Base-by-base conservation (phyloP, 495 filamentous ascomycete genomes). In the Darksidea phi region DNA sequence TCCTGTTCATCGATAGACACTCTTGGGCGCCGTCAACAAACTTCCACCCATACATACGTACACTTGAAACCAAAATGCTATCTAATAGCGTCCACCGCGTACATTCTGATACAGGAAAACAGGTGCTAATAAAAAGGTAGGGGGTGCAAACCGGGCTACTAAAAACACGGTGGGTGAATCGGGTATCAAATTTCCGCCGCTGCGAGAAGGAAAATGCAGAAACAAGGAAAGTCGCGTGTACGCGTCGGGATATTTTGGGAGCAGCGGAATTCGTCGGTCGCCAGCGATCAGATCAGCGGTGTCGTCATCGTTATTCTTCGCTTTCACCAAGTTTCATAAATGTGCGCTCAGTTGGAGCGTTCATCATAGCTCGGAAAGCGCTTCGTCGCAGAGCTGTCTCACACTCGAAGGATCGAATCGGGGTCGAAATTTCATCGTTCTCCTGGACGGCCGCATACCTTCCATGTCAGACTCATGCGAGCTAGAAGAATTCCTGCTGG, bases 331-430 rank as follows among this genome's bases (percentile, higher is more conserved):
- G 5, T 23, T 4, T 20, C 11, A 15, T 6, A 54, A 36, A 43
- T 12, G 28, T 34, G 6, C 15, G 7, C 18, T 24, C 26, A 15
- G 18, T 36, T 13, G 4, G 37, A 10, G 8, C 23, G 26, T 36
- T 12, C 8, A 15, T 58, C 47, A 67, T n/a, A 67, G 54, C 56
- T 67, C 64, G 0, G 59, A 25, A 17, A 67, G 55, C 25, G 60
- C 60, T 7, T 67, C 43, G 17, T 48, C 25, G 54, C 64, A 67
- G 23, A 67, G 48, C 18, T 63, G 24, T 32, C 37, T 54, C 1
- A 59, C 47, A 21, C 48, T 60, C 25, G 25, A 26, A 0, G 59
- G 49, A 51, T 67, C 49, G 49, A 67, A 67, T 11, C 59, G 48
- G 13, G 48, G 54, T 21, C 64, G 26, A 20, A 62, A 61, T 12